Base-by-base conservation (phyloP, 2,329 filamentous ascomycete species). In the Penicillium sp. region DNA sequence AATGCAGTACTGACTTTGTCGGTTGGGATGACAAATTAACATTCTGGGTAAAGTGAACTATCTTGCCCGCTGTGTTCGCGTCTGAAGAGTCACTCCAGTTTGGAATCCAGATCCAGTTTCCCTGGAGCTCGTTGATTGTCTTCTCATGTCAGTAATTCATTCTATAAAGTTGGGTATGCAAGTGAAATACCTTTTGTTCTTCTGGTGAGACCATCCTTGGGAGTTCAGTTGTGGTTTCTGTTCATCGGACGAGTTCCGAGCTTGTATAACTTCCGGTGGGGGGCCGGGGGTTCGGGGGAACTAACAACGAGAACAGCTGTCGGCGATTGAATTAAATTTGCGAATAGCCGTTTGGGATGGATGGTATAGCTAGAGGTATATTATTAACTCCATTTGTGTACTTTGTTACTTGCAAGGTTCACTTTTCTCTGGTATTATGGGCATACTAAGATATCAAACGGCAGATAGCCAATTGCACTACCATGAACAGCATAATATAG, bases 1-100 rank as follows among this genome's bases (percentile, higher is more conserved):
- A 65, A 50, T 67, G 61, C 12, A 75, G 40, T 6, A 65, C 25
- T 13, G 69, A 58, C 10, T 29, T n/a, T 0, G 15, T 52, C 6
- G 68, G 63, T 21, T 15, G 13, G 2, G 44, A 57, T 1, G 39
- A 10, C 6, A 72, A 56, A 29, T 52, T 44, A 47, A 74, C 52
- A 8, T 21, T 18, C 6, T 15, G 9, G 2, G 18, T 41, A 12
- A 50, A 41, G 21, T 32, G 7, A n/a, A 50, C 27, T 29, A 50
- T 23, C 47, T 50, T 41, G 15, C 47, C 47, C 29, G 47, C 47
- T 50, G 47, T 50, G 18, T 48, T 48, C n/a, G 37, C 15, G 18
- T 5, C 3, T 21, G 44, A 46, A 34, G 37, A 41, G 23, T 50
- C 37, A 16, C 31, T 41, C 47, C 37, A 50, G 27, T 31, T 40